phyloP scores from a whole-genome alignment of 129 eudicot species.

The Pittosporum tobira region DNA sequence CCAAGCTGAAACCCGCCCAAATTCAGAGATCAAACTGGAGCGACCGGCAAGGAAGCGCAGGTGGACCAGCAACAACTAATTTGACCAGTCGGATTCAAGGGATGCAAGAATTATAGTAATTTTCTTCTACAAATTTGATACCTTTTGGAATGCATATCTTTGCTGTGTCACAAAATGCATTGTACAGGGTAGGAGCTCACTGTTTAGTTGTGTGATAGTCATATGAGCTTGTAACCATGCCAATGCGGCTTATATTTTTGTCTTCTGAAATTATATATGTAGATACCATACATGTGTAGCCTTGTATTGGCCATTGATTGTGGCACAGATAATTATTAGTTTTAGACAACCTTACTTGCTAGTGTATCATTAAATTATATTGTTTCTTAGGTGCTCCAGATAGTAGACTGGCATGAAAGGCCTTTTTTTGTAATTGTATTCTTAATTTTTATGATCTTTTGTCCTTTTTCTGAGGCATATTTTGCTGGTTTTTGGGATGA shows the following conservation, averaged over 20 bases:
- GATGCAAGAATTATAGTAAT: too few species aligned
- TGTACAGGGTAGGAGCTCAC: too few species aligned
- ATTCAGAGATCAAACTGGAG: constrained; percentile 65
- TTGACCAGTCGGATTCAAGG: too few species aligned
- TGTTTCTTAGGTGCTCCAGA: constrained; percentile 3
- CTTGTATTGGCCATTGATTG: constrained; percentile 27
- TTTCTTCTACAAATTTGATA: too few species aligned
- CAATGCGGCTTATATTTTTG: constrained; percentile 18
- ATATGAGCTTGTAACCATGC: constrained; percentile 29
- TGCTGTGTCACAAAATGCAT: too few species aligned
- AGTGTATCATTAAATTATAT: background rate
- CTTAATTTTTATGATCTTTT: too few species aligned
- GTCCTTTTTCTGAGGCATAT: too few species aligned
- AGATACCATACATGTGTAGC: constrained; percentile 31
- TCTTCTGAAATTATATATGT: constrained; percentile 29
- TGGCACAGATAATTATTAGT: constrained; percentile 31
- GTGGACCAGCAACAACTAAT: constrained; percentile 78
- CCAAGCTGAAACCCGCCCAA: constrained; percentile 44
- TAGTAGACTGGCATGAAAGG: too few species aligned
- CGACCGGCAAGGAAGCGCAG: constrained; percentile 93
- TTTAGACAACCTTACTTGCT: constrained; percentile 22
- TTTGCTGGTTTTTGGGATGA: too few species aligned
- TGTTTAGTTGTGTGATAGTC: too few species aligned
- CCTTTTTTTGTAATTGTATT: too few species aligned
- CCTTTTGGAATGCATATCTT: too few species aligned